Base-by-base conservation (phyloP, 805 yeast genomes). In the Maudiozyma bulderi region DNA sequence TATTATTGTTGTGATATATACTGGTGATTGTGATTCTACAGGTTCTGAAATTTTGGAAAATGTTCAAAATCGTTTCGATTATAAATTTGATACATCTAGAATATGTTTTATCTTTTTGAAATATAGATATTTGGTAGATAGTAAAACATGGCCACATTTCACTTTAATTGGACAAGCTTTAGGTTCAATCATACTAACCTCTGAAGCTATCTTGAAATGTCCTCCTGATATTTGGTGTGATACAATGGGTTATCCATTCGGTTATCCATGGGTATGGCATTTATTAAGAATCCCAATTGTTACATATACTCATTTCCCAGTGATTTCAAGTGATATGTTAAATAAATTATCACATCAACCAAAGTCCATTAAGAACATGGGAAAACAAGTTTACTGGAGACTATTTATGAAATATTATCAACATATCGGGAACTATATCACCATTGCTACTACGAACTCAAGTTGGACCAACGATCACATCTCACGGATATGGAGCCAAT, bases 221-320 rank as follows among this genome's bases (percentile, higher is more conserved):
- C 68, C 80, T 7, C 97, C 98, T 0, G 98, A 93, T 63, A 73
- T 88, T n/a, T 88, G 89, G 79, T 74, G 93, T 35, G 99, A 93
- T 61, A 90, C 99, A 1, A 83, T 88, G 77, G 99, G 99, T 0
- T 80, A 86, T 47, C 97, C 99, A 3, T 93, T 91, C 50, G 70
- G 84, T 28, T 91, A 89, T 64, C 86, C 87, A 1, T 60, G 84
- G 26, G 80, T 86, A 0, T 61, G 70, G 54, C 66, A 79, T 44
- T 13, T 56, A 15, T 72, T 86, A 37, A 74, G 75, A 52, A 70
- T 88, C 31, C 99, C 99, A 0, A 76, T 93, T 30, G 68, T 84
- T 28, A 80, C 96, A 0, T 93, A 93, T 60, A 86, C 88, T n/a
- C 99, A 93, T 68, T 93, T 86, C 69, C 99, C 99, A 1, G 78